Percentiles rank a stretch among this genome's conserved stretches.
phyloP scores from a whole-genome alignment of 441 rosid genomes.

The Populus hybrid region DNA sequence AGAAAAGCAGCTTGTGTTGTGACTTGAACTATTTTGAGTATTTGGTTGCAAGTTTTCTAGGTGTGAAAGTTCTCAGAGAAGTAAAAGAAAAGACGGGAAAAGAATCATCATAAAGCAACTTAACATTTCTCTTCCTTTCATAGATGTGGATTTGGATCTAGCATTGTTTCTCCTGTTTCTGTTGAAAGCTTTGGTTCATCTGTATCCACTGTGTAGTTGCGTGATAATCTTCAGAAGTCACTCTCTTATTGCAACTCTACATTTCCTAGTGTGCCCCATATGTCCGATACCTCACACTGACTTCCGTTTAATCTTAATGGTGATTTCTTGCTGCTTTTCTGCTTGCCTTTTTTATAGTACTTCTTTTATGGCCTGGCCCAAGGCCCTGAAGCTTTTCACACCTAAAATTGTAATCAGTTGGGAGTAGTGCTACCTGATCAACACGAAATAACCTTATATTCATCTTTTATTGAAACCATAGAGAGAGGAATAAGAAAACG shows the following conservation, averaged over 20 bases:
- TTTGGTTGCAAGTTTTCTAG: constrained; percentile 27
- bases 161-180: neutral
- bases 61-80: constrained; percentile 26
- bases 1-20: constrained; percentile 22
- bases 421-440: constrained; percentile 24
- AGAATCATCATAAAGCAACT: constrained; percentile 22
- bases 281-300: constrained; percentile 26
- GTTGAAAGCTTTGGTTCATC: constrained; percentile 17
- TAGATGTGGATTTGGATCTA: constrained; percentile 14
- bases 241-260: constrained; percentile 14
- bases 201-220: constrained; percentile 7
- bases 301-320: constrained; percentile 13
- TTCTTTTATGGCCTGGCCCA: constrained; percentile 18
- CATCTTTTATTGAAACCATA: neutral
- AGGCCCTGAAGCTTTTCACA: neutral
- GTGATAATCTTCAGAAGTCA: constrained; percentile 17
- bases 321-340: neutral
- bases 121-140: constrained; percentile 20
- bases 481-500: neutral
- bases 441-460: neutral
- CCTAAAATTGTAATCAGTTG: neutral
- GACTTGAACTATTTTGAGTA: constrained; percentile 17
- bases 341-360: constrained; percentile 2
- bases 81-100: constrained; percentile 19
- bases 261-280: constrained; percentile 13